phyloP scores from a whole-genome alignment of 371 early-diverging fungal genomes.

The Haplosporangium sp. region DNA sequence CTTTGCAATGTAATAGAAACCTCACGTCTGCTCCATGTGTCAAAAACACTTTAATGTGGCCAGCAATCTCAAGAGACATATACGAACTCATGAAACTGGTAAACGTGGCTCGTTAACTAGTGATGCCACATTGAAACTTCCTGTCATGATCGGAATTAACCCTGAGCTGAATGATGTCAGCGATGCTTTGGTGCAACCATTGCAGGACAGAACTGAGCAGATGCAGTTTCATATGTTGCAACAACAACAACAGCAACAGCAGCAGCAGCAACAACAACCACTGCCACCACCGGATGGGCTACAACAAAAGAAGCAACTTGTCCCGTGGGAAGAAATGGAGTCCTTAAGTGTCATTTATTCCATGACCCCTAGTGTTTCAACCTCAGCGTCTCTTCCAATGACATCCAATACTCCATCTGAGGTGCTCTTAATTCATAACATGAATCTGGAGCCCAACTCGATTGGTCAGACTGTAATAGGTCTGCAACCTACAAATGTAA shows the following conservation, averaged over 20 bases:
- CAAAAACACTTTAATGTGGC: constrained; percentile 15
- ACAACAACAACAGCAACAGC: neutral
- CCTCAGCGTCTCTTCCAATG: neutral
- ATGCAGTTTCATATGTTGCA: neutral
- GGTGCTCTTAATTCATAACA: neutral
- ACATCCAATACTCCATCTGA: neutral
- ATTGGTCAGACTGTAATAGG: neutral
- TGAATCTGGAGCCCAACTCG: neutral
- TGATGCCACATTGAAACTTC: neutral
- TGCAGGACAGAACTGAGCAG: neutral
- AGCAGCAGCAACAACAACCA: neutral
- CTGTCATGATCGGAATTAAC: neutral
- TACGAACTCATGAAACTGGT: neutral
- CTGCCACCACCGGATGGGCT: neutral
- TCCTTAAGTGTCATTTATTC: neutral
- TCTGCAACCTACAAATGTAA: too few relatives aligned
- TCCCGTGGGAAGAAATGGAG: constrained; percentile 1
- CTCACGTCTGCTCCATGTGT: constrained; percentile 7
- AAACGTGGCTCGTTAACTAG: constrained; percentile 1
- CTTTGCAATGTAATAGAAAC: constrained; percentile 11
- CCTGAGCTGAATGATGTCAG: neutral
- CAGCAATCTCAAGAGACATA: constrained; percentile 24
- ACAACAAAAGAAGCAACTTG: neutral
- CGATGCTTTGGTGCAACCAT: neutral
- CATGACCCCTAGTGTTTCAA: neutral